Evolutionary conservation across 2,329 filamentous ascomycete species (phyloP).

Genomic region (Ascosphaera acerosa): DNA sequence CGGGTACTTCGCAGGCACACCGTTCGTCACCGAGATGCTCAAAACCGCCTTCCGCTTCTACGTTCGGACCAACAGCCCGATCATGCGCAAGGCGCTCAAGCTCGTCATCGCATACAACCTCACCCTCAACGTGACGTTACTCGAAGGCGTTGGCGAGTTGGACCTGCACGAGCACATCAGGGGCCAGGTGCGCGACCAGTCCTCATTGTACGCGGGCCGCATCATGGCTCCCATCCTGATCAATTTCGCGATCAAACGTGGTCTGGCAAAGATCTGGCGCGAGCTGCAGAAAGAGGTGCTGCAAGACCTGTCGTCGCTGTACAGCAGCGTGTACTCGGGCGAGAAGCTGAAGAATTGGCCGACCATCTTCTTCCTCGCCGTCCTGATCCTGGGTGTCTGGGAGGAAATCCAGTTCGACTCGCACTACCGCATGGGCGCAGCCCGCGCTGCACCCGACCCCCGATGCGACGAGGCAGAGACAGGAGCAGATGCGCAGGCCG

Average conservation of each 20-base stretch:
- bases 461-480: no score
- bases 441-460: no score
- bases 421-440: conserved; percentile 89
- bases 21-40: conserved; percentile 83
- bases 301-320: conserved; percentile 73
- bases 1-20: conserved; percentile 86
- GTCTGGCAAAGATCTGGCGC: conserved; percentile 93
- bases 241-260: conserved; percentile 98
- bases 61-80: conserved; percentile 59
- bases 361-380: conserved; percentile 91
- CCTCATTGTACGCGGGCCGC: conserved; percentile 72
- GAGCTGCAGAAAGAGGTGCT: conserved; percentile 90
- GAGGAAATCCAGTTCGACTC: conserved; percentile 98
- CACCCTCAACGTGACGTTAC: conserved; percentile 80
- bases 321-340: conserved; percentile 93
- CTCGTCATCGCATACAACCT: conserved; percentile 89
- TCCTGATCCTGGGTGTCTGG: conserved; percentile 82
- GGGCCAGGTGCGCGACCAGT: conserved; percentile 64
- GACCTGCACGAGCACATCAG: conserved; percentile 52
- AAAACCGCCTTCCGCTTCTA: conserved; percentile 93
- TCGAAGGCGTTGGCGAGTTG: conserved; percentile 54
- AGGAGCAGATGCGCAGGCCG: no score
- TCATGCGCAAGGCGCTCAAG: conserved; percentile 88
- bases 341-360: conserved; percentile 98
- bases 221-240: conserved; percentile 93